Evolutionary conservation across 1,284 basidiomycete genomes (phyloP).

Genomic region (Cryptococcus neoformans): DNA sequence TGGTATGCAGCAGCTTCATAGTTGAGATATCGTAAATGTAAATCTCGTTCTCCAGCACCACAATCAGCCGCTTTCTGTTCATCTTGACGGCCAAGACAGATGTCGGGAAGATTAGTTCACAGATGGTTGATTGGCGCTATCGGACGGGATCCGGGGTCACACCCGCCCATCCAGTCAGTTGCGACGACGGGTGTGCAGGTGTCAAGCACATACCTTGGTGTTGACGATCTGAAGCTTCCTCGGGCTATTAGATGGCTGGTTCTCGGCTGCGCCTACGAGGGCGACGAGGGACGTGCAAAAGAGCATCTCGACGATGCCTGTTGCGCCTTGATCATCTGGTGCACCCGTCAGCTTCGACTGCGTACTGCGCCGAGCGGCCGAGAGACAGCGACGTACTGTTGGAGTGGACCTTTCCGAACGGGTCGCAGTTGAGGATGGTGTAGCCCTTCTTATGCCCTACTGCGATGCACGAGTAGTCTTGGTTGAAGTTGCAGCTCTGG

Average conservation of each 20-base stretch:
- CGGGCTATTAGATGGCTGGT: slow-evolving; percentile 75
- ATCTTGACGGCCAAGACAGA: slow-evolving; percentile 95
- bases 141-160: not conserved
- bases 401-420: slow-evolving; percentile 92
- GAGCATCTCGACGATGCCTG: slow-evolving; percentile 97
- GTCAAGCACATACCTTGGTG: slow-evolving; percentile 69
- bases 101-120: slow-evolving; percentile 95
- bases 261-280: slow-evolving; percentile 87
- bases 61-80: slow-evolving; percentile 92
- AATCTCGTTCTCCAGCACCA: slow-evolving; percentile 92
- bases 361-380: too few relatives aligned
- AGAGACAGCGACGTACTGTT: slow-evolving; percentile 63
- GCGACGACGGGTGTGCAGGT: not conserved
- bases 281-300: slow-evolving; percentile 98
- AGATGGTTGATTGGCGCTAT: slow-evolving; percentile 96
- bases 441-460: slow-evolving; percentile 96
- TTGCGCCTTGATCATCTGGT: slow-evolving; percentile 73
- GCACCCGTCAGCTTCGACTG: not conserved
- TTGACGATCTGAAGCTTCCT: slow-evolving; percentile 96
- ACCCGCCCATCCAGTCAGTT: not conserved
- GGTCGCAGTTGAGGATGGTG: slow-evolving; percentile 96
- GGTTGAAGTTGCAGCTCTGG: slow-evolving; percentile 51
- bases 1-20: slow-evolving; percentile 95
- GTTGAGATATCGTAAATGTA: slow-evolving; percentile 99
- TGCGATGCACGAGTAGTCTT: slow-evolving; percentile 66